Evolutionary conservation across 192 early-diverging fungal species (phyloP).

Genomic region (Backusella australiensis): DNA sequence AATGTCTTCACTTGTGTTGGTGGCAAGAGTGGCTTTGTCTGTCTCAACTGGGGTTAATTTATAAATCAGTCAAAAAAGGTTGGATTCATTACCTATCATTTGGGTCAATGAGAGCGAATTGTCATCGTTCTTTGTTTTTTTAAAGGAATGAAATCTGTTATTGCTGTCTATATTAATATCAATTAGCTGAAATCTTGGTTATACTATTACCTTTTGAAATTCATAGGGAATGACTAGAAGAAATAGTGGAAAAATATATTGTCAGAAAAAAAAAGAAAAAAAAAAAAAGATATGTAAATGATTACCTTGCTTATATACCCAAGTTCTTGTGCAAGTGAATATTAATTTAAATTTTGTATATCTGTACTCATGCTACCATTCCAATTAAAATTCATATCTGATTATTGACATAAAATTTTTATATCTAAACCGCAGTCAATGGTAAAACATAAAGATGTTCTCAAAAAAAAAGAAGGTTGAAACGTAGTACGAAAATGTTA

Average conservation of each 20-base stretch:
- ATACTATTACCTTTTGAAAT: neutral
- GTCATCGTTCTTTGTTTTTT: neutral
- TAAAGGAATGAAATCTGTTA: neutral
- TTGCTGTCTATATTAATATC: neutral
- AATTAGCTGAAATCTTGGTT: neutral
- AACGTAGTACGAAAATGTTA: neutral
- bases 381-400: neutral
- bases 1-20: neutral
- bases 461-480: neutral
- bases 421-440: neutral
- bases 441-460: neutral
- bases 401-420: neutral
- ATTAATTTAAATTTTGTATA: neutral
- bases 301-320: neutral
- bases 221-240: neutral
- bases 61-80: neutral
- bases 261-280: neutral
- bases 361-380: neutral
- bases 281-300: neutral
- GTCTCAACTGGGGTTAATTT: neutral
- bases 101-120: neutral
- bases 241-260: neutral
- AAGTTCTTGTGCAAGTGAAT: neutral
- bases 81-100: neutral
- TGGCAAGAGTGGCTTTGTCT: neutral